Conservation (phyloP, 1,139 yeast species). For the Candida labiduridarum region DNA sequence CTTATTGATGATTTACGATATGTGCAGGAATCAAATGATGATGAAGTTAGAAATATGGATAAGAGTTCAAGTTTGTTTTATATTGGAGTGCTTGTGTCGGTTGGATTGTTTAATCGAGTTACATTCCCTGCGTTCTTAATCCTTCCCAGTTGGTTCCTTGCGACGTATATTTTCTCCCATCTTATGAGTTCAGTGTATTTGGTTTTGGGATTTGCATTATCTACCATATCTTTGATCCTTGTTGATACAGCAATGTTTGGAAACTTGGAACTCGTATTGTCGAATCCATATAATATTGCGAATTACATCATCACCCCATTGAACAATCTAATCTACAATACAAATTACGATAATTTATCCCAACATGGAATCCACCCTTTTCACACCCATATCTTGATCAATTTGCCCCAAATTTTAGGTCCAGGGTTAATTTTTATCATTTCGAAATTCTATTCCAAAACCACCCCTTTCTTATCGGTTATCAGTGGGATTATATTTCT, state of each 20-base stretch:
- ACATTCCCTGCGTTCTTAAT: slow-evolving; percentile 78
- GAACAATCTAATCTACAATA: slow-evolving; percentile 76
- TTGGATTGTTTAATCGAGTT: slow-evolving; percentile 83
- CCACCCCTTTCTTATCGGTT: slow-evolving; percentile 60
- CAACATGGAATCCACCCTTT: slow-evolving; percentile 83
- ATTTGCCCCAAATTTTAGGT: slow-evolving; percentile 80
- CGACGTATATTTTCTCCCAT: slow-evolving; percentile 38
- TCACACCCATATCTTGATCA: slow-evolving; percentile 71
- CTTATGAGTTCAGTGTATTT: slow-evolving; percentile 24
- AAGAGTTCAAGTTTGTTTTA: slow-evolving; percentile 13
- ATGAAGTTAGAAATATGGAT: slow-evolving; percentile 12
- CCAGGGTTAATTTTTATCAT: slow-evolving; percentile 57
- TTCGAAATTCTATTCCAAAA: slow-evolving; percentile 36
- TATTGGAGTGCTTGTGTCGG: slow-evolving; percentile 36
- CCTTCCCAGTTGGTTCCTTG: slow-evolving; percentile 53
- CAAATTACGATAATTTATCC: slow-evolving; percentile 58
- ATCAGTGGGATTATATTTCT: slow-evolving; percentile 62
- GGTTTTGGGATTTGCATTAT: slow-evolving; percentile 29
- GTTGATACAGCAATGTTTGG: slow-evolving; percentile 51
- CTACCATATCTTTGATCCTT: slow-evolving; percentile 43
- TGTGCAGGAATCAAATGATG: slow-evolving; percentile 20
- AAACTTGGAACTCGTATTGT: slow-evolving; percentile 15
- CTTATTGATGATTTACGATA: slow-evolving; percentile 49
- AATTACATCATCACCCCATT: slow-evolving; percentile 63
- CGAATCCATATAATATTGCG: slow-evolving; percentile 6